Conservation (phyloP, 495 filamentous ascomycete genomes). For the Neurospora sp. region DNA sequence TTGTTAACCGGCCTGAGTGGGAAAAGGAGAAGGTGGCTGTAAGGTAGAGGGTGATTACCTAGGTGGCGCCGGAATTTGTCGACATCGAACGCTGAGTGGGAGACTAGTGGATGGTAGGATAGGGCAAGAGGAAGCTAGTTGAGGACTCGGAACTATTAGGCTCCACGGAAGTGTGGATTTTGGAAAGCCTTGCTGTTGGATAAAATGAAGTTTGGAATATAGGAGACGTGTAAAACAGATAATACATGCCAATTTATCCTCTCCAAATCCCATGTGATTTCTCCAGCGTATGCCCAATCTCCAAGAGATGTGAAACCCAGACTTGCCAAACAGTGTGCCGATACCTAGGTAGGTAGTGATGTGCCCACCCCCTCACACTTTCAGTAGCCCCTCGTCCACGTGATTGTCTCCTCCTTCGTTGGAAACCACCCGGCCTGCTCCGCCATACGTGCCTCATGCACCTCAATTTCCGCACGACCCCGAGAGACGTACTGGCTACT, state of each 20-base stretch:
- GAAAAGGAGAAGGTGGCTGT: too few relatives aligned
- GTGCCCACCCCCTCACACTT: neutral
- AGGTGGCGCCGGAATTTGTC: too few relatives aligned
- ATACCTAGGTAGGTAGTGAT: neutral
- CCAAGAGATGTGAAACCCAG: neutral
- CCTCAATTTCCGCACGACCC: neutral
- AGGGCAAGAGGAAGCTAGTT: too few relatives aligned
- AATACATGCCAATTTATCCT: neutral
- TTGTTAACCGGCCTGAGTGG: too few relatives aligned
- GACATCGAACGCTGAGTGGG: too few relatives aligned
- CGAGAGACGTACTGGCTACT: neutral
- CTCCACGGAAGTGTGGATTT: too few relatives aligned
- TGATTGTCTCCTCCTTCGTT: neutral
- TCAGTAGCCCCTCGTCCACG: neutral
- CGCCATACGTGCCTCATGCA: neutral
- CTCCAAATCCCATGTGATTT: neutral
- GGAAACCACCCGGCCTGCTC: neutral
- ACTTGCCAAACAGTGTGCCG: neutral
- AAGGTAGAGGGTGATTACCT: too few relatives aligned
- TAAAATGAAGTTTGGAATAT: too few relatives aligned
- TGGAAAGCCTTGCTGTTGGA: too few relatives aligned
- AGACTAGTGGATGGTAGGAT: too few relatives aligned
- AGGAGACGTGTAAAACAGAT: too few relatives aligned
- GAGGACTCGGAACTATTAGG: too few relatives aligned
- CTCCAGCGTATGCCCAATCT: neutral